Evolutionary conservation across 176 grass and related monocot species (phyloP), one percentile per base, ranked within the genome.

Genomic region (Dendrocalamus sinicus): DNA sequence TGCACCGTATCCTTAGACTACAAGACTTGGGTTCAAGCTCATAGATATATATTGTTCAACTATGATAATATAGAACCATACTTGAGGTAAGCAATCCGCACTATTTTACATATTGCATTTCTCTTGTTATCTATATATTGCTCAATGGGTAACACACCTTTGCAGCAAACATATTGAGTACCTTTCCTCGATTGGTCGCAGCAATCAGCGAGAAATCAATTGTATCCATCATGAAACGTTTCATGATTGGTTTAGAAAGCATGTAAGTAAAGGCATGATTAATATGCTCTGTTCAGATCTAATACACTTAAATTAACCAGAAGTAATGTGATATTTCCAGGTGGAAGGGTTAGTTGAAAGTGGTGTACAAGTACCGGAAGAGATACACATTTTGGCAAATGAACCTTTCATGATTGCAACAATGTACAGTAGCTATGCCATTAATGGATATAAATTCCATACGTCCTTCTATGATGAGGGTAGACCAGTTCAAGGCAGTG

Each of bases 161-260:
- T 71, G 51, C 80, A 45, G 51, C 66, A 71, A 71, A 39, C 80
- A 82, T 55, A 2, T 70, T 16, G 66, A 70, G 28, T 54, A 70
- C 12, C 30, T 81, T 8, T 43, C 12, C 32, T 55, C 50, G 2
- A 9, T 57, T 57, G 30, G 47, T 44, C 30, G 2, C 41, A 6
- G 0, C 3, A 81, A 43, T 81, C 48, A 70, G 4, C 13, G 22
- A 40, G 3, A 15, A 23, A 67, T 81, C 3, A 69, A 6, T 9
- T 14, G 20, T 58, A 82, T 82, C 8, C 80, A 82, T 40, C 64
- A 54, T 82, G 50, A 71, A 70, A 70, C 4, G 13, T 59, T 82
- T 17, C 79, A 69, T 81, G 80, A 72, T 16, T 83, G 80, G 80
- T 60, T 72, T 61, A 60, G 54, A 83, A 45, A 72, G 10, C 68